Evolutionary conservation across 306 rosid species (phyloP).

Genomic region (Cucumis hystrix): DNA sequence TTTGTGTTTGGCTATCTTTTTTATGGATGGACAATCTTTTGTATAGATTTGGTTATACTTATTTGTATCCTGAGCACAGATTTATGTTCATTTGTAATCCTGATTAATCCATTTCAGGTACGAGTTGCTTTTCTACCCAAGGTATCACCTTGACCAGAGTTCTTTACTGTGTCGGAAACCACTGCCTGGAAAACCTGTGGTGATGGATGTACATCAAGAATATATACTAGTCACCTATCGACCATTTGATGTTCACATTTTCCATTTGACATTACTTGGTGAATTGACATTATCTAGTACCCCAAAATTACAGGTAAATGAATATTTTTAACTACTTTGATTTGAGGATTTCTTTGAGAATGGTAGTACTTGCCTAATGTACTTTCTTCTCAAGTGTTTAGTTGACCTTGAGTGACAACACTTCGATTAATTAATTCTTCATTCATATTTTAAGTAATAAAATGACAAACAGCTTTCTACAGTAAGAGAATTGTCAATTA

Average conservation of each 20-base stretch:
- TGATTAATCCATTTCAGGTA: constrained; percentile 44
- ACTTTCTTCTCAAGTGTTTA: not conserved
- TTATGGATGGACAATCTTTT: not conserved
- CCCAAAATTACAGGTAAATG: constrained; percentile 73
- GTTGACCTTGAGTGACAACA: constrained; percentile 3
- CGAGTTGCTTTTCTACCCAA: constrained; percentile 91
- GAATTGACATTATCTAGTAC: constrained; percentile 67
- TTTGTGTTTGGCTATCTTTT: not conserved
- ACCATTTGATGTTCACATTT: constrained; percentile 94
- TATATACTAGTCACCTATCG: constrained; percentile 73
- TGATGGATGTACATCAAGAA: constrained; percentile 94
- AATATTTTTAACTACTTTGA: constrained; percentile 14
- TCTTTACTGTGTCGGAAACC: constrained; percentile 78
- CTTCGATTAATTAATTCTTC: constrained; percentile 23
- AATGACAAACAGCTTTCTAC: constrained; percentile 99
- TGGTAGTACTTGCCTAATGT: constrained; percentile 9
- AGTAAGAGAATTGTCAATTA: constrained; percentile 98
- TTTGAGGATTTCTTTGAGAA: not conserved
- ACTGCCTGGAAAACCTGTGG: constrained; percentile 85
- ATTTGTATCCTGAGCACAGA: constrained; percentile 12
- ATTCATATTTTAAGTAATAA: constrained; percentile 83
- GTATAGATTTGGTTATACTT: not conserved
- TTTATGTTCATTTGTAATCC: not conserved
- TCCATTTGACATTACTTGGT: constrained; percentile 65
- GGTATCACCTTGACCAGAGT: constrained; percentile 98